phyloP scores from a whole-genome alignment of 768 basidiomycete genomes.

The Tylopilus rubrobrunneus region DNA sequence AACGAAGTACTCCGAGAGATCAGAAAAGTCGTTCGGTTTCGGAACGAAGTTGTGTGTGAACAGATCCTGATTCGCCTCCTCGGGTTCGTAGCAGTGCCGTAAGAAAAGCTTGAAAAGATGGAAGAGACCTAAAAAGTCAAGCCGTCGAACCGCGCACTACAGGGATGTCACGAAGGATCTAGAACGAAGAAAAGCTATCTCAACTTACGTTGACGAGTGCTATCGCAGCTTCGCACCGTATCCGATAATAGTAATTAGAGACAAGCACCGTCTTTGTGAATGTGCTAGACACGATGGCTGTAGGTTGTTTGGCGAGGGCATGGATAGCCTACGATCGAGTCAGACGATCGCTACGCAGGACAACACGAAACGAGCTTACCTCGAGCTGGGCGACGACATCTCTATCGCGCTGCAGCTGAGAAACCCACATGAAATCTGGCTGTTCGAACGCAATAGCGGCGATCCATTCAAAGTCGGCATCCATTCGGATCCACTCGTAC shows the following conservation, averaged over 20 bases:
- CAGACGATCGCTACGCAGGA: slow-evolving; percentile 1
- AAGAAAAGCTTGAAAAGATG: slow-evolving; percentile 95
- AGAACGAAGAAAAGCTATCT: neutral
- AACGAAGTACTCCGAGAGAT: slow-evolving; percentile 90
- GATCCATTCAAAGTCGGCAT: slow-evolving; percentile 99
- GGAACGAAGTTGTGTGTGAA: slow-evolving; percentile 90
- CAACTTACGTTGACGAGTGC: slow-evolving; percentile 74
- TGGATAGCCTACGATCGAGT: slow-evolving; percentile 73
- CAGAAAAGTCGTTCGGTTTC: slow-evolving; percentile 90
- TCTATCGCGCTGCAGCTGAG: slow-evolving; percentile 89
- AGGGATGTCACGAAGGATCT: slow-evolving; percentile 10
- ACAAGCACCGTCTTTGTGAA: slow-evolving; percentile 93
- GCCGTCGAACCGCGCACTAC: slow-evolving; percentile 78
- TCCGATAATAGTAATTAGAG: slow-evolving; percentile 92
- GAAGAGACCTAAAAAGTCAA: slow-evolving; percentile 90
- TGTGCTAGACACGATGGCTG: slow-evolving; percentile 82
- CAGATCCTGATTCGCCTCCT: slow-evolving; percentile 75
- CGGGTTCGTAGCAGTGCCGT: slow-evolving; percentile 85
- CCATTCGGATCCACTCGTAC: slow-evolving; percentile 99
- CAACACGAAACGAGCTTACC: slow-evolving; percentile 44
- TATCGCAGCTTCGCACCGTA: slow-evolving; percentile 90
- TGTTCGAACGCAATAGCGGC: slow-evolving; percentile 90
- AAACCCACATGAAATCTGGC: slow-evolving; percentile 98
- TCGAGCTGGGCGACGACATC: slow-evolving; percentile 98
- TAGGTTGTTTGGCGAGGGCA: slow-evolving; percentile 78